These are phyloP conservation scores for Aaosphaeria arxii DNA, from an alignment of 2,329 filamentous ascomycete species.

Conservation along the genomic window DNA sequence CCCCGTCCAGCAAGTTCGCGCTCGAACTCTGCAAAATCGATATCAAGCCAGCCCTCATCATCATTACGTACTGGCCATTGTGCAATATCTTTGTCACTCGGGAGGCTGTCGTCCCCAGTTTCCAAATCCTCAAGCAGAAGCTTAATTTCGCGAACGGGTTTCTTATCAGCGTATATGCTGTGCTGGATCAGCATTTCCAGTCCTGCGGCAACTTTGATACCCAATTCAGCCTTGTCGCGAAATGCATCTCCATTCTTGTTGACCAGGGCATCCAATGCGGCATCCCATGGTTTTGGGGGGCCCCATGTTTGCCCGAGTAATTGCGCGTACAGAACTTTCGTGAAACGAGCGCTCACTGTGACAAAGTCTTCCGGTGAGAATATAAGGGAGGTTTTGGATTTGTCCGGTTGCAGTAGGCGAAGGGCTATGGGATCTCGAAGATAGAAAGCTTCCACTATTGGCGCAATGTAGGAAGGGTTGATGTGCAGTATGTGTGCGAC, in stretches of 20 bases:
- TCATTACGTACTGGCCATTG: constrained; percentile 72
- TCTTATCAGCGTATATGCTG: constrained; percentile 65
- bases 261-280: constrained; percentile 38
- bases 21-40: constrained; percentile 87
- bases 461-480: constrained; percentile 72
- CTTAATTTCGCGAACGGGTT: constrained; percentile 69
- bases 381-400: constrained; percentile 48
- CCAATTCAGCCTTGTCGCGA: constrained; percentile 57
- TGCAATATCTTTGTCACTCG: constrained; percentile 69
- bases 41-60: constrained; percentile 87
- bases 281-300: constrained; percentile 57
- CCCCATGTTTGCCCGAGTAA: constrained; percentile 80
- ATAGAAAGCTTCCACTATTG: constrained; percentile 89
- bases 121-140: constrained; percentile 73
- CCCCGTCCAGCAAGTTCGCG: constrained; percentile 62
- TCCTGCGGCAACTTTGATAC: constrained; percentile 87
- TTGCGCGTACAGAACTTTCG: constrained; percentile 86
- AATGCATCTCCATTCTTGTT: constrained; percentile 19
- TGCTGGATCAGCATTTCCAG: constrained; percentile 82
- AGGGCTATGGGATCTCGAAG: constrained; percentile 77
- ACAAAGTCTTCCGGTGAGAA: constrained; percentile 81
- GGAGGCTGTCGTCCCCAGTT: constrained; percentile 68
- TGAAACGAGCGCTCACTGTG: constrained; percentile 75
- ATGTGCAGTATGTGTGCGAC: constrained; percentile 76
- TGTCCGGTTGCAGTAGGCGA: constrained; percentile 59